Percentiles rank a stretch among this genome's conserved stretches.
phyloP scores from a whole-genome alignment of 75 land plant species.

The Isoetes taiwanensis region DNA sequence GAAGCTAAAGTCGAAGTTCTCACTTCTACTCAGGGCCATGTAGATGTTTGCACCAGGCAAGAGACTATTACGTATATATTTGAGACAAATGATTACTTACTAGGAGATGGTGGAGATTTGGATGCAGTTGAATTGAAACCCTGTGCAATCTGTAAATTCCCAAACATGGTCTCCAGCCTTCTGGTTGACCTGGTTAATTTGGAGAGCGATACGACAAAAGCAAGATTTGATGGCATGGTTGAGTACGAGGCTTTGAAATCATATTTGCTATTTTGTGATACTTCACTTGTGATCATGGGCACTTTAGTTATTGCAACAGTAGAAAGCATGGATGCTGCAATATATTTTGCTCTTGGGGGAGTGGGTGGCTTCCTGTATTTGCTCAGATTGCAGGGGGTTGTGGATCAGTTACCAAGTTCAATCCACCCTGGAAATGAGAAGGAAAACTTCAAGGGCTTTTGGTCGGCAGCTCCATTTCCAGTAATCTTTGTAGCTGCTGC shows the following conservation, averaged over 20 bases:
- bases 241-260: constrained; percentile 57
- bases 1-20: constrained; percentile 31
- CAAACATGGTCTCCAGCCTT: neutral
- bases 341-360: constrained; percentile 55
- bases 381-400: constrained; percentile 48
- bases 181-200: neutral
- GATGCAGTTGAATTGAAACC: constrained; percentile 56
- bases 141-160: constrained; percentile 4
- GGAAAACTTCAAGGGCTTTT: too few relatives aligned
- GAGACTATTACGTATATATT: constrained; percentile 24
- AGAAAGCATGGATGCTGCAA: constrained; percentile 22
- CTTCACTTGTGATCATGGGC: constrained; percentile 34
- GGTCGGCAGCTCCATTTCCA: too few relatives aligned
- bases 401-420: constrained; percentile 42
- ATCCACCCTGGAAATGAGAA: too few relatives aligned
- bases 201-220: constrained; percentile 2
- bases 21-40: neutral
- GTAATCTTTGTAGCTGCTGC: too few relatives aligned
- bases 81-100: constrained; percentile 28
- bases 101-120: constrained; percentile 42
- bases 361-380: constrained; percentile 51
- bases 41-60: neutral
- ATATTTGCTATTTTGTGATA: constrained; percentile 47
- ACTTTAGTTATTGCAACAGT: neutral
- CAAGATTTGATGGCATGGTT: constrained; percentile 48